Conservation (phyloP, 2,329 filamentous ascomycete species). For the Aureobasidium uvarum region DNA sequence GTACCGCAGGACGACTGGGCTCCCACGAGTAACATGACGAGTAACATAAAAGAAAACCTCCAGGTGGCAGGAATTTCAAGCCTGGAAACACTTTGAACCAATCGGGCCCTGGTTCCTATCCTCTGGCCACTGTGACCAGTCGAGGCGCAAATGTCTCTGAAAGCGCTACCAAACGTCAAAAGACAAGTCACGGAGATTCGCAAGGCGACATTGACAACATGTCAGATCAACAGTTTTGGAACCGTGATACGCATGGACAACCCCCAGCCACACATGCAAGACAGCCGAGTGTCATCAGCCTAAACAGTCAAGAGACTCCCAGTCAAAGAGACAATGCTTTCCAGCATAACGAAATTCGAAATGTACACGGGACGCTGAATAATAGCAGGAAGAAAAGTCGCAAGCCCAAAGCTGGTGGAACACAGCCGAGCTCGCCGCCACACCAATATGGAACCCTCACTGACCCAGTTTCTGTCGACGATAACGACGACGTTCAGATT, state of each 20-base stretch:
- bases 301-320: constrained; percentile 3
- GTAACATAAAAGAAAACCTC: background rate
- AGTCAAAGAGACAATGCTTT: background rate
- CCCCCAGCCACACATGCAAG: background rate
- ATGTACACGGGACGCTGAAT: background rate
- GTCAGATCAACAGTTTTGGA: background rate
- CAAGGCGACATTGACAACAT: background rate
- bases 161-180: background rate
- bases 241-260: background rate
- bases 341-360: background rate
- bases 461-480: constrained; percentile 6
- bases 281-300: background rate
- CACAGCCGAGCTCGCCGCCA: background rate
- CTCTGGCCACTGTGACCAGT: background rate
- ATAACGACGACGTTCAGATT: constrained; percentile 9
- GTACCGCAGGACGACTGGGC: constrained; percentile 1
- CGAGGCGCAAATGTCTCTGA: background rate
- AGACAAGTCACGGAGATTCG: background rate
- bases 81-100: constrained; percentile 1
- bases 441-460: background rate
- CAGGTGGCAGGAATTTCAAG: background rate
- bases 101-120: background rate
- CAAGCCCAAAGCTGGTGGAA: background rate
- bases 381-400: background rate
- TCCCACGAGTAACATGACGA: background rate